A percentile compares a stretch with the other conserved stretches of the same genome.
phyloP scores from a whole-genome alignment of 441 rosid species.

The Gossypium gossypioides region DNA sequence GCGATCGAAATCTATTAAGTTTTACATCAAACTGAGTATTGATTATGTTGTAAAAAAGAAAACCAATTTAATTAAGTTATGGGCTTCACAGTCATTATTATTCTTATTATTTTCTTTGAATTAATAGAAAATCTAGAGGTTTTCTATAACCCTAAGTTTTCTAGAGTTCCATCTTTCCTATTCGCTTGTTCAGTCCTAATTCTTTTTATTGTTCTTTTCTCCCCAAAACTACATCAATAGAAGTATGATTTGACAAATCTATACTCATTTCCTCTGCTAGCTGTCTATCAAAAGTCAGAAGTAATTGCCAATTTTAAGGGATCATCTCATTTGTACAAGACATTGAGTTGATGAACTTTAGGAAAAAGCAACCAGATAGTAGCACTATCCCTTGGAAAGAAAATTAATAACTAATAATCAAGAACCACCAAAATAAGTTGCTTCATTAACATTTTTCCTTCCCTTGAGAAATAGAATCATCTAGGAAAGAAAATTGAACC shows the following conservation, averaged over 20 bases:
- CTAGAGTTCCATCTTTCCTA: no score
- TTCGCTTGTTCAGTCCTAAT: no score
- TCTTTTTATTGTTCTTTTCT: no score
- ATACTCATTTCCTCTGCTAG: background rate
- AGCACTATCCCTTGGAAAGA: background rate
- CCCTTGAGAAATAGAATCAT: background rate
- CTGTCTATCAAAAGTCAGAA: background rate
- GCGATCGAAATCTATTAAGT: background rate
- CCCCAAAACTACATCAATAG: no score
- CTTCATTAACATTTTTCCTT: background rate
- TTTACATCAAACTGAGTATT: no score
- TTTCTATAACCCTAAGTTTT: no score
- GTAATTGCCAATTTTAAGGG: background rate
- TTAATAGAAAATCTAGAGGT: no score
- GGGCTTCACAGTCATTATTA: no score
- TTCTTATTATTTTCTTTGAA: no score
- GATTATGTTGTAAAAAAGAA: no score
- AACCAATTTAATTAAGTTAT: no score
- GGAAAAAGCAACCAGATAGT: background rate
- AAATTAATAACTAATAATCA: background rate
- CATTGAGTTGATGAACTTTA: background rate
- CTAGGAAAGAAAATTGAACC: background rate
- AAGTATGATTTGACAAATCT: background rate
- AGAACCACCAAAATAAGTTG: background rate
- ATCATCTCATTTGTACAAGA: background rate